Evolutionary conservation across 2,329 filamentous ascomycete species (phyloP), one percentile per base, ranked within the genome.

Genomic region (Aspergillus quadrilineatus): DNA sequence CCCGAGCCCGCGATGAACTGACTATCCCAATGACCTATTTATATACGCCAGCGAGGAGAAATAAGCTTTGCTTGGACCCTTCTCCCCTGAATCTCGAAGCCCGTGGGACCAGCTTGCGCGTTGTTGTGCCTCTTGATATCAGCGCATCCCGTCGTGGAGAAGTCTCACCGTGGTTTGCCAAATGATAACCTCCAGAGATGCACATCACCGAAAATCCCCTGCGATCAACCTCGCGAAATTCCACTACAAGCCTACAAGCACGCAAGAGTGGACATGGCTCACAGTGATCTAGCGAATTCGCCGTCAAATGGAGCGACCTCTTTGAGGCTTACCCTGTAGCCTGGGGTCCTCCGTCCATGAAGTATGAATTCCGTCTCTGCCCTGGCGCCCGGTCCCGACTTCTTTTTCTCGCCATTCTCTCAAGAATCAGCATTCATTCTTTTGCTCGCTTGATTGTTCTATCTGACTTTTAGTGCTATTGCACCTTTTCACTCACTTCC

Each of bases 31-130:
- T 47, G 14, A 52, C 45, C 29, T 54, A 59, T 60, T 50, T 57
- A 62, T 62, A 57, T 57, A 53, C 50, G 36, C 36, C 30, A 29
- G n/a, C 10, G 43, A 41, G 7, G 51, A 32, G 12, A 22, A 53
- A 58, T 62, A 63, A 63, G 60, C 57, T 62, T 63, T 59, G 1
- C 45, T 39, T 42, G 45, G 46, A 49, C 45, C 45, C 41, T 45
- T 50, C 17, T 30, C 30, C 47, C 56, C 53, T 62, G 57, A 57
- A 51, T 53, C 50, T 50, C 54, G 46, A 55, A 22, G n/a, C 37
- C n/a, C 50, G 61, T 62, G 61, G 61, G 45, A 47, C 63, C 36
- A 56, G 57, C 53, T 65, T 65, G 62, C 61, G 62, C 37, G 60
- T 65, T 65, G 42, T 36, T 46, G 44, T 43, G 48, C 45, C 52